Conservation (phyloP, 2,329 filamentous ascomycete species). For the Drechmeria coniospora region DNA sequence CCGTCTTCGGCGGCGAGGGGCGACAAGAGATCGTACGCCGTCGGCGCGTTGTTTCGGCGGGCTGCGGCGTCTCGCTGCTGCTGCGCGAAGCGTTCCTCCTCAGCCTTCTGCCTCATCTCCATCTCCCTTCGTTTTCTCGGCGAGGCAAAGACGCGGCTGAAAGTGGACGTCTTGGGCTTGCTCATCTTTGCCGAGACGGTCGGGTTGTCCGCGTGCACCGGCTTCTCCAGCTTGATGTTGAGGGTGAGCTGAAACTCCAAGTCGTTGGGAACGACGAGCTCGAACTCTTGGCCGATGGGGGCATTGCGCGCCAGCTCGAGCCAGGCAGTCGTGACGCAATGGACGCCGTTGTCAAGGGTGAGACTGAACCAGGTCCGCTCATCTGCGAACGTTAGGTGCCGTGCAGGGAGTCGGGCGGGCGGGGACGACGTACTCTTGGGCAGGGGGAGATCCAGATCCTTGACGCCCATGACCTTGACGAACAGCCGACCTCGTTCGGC, state of each 20-base stretch:
- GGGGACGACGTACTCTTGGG: constrained; percentile 58
- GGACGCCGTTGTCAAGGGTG: constrained; percentile 93
- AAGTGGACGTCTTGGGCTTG: constrained; percentile 69
- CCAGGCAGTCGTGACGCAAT: constrained; percentile 95
- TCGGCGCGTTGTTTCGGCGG: constrained; percentile 47
- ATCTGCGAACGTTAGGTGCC: constrained; percentile 34
- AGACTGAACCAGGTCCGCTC: constrained; percentile 90
- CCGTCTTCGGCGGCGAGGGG: constrained; percentile 80
- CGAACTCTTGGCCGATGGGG: constrained; percentile 94
- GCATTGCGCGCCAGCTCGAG: constrained; percentile 82
- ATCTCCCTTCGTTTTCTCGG: constrained; percentile 95
- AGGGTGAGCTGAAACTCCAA: constrained; percentile 97
- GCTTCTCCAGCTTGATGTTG: constrained; percentile 84
- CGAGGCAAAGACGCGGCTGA: constrained; percentile 83
- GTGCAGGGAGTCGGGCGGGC: not conserved
- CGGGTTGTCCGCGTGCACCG: constrained; percentile 40
- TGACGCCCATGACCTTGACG: constrained; percentile 97
- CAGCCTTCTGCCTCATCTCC: constrained; percentile 69
- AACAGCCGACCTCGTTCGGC: constrained; percentile 83
- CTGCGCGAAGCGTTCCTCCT: constrained; percentile 57
- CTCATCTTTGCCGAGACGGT: constrained; percentile 44
- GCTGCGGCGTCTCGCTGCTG: constrained; percentile 49
- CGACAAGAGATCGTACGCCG: constrained; percentile 74
- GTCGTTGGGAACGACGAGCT: constrained; percentile 90
- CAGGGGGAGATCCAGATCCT: constrained; percentile 82